Evolutionary conservation across 805 yeast genomes (phyloP).

Genomic region (Vanderwaltozyma verrucispora): DNA sequence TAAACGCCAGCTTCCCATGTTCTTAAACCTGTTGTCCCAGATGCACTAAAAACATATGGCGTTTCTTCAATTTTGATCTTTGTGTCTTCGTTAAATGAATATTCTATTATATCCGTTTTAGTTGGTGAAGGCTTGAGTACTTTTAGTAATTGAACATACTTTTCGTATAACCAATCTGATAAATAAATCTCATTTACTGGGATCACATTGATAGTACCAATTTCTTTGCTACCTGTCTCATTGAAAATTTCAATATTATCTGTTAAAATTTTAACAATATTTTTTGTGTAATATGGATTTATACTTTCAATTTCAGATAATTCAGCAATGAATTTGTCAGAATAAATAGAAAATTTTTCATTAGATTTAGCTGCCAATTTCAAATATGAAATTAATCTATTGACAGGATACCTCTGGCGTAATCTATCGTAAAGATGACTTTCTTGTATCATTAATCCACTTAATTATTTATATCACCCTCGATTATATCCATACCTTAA

Average conservation of each 20-base stretch:
- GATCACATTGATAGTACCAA: conserved; percentile 1
- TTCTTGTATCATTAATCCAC: conserved; percentile 2
- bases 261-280: conserved; percentile 36
- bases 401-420: conserved; percentile 9
- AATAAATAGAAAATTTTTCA: not conserved
- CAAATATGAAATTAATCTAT: not conserved
- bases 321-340: conserved; percentile 10
- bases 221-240: conserved; percentile 13
- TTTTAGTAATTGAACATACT: conserved; percentile 23
- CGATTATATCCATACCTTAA: too few relatives aligned
- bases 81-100: conserved; percentile 14
- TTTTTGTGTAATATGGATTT: conserved; percentile 46
- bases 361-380: not conserved
- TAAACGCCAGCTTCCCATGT: conserved; percentile 92
- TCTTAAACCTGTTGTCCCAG: conserved; percentile 80
- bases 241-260: conserved; percentile 28
- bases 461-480: too few relatives aligned
- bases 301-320: conserved; percentile 13
- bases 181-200: conserved; percentile 6
- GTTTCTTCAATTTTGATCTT: conserved; percentile 40
- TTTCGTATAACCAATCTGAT: conserved; percentile 26
- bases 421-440: conserved; percentile 6
- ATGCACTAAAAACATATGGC: conserved; percentile 54
- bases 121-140: conserved; percentile 19
- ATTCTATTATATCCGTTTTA: conserved; percentile 25